Evolutionary conservation across 441 rosid species (phyloP), one percentile per base, ranked within the genome.

Genomic region (Erodium trifolium): DNA sequence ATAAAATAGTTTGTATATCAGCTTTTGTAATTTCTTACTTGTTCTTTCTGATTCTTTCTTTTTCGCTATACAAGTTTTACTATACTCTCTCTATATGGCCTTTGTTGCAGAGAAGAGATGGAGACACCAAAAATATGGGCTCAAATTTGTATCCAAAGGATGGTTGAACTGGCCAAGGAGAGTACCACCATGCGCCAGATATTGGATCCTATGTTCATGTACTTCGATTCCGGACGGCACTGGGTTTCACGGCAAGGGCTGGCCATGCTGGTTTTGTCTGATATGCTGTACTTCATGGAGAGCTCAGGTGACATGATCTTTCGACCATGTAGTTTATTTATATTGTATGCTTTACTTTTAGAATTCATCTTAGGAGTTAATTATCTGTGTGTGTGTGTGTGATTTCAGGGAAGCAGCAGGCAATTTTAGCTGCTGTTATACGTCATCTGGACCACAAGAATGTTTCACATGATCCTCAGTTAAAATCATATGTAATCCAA

Each of bases 401-500:
- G 68, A 65, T 82, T 53, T 53, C 88, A 95, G 99, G 92, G 69
- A 86, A 86, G 78, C 94, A 81, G 75, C 98, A 87, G 71, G 73
- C 84, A 77, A 82, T 95, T 72, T 85, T 95, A 75, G 87, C 96
- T 2, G 80, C 91, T 68, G 87, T 90, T 41, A 80, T 92, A 66
- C 96, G 90, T 68, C 97, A 95, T 81, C 83, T 95, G 70, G 98
- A 92, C 81, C 93, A 89, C 80, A 92, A 95, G 75, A 92, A 89
- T 80, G 87, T 95, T 41, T 78, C 75, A 17, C 95, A 81, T 71
- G 95, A 95, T 83, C 90, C 93, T 53, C 85, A 78, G 66, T 87
- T 92, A 67, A 95, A 92, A 74, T 82, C 96, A 65, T 55, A 72
- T 70, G 85, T 88, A 67, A 72, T 88, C 71, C 89, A 82, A 85